These are phyloP conservation scores for Citrullus mucosospermus DNA, from an alignment of 306 rosid species.

Conservation along the genomic window DNA sequence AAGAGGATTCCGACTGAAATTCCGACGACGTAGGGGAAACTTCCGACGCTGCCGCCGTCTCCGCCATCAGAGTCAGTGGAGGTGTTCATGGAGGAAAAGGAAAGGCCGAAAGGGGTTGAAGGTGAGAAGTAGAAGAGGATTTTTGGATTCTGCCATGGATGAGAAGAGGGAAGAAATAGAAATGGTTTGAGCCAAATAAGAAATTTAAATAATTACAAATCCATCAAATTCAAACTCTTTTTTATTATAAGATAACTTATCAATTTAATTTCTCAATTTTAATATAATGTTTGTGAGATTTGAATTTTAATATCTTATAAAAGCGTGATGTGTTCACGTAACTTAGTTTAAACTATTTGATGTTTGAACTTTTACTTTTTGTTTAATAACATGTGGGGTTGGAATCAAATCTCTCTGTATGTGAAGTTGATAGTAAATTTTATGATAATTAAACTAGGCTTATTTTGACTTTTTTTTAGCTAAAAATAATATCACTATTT, in stretches of 20 bases:
- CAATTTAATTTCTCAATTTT: neutral
- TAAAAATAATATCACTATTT: too few relatives aligned
- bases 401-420: too few relatives aligned
- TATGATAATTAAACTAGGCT: too few relatives aligned
- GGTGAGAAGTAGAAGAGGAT: neutral
- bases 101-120: neutral
- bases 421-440: too few relatives aligned
- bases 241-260: too few relatives aligned
- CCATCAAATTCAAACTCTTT: neutral
- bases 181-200: neutral
- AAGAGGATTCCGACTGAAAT: conserved; percentile 72
- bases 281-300: neutral
- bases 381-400: too few relatives aligned
- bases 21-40: conserved; percentile 70
- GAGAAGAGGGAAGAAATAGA: neutral
- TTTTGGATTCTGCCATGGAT: neutral
- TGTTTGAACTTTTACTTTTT: too few relatives aligned
- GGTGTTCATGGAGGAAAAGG: neutral
- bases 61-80: neutral
- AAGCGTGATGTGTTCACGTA: too few relatives aligned
- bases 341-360: too few relatives aligned
- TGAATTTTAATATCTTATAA: too few relatives aligned
- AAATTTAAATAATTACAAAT: neutral
- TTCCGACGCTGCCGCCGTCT: conserved; percentile 29
- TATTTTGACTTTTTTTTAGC: too few relatives aligned